phyloP scores from a whole-genome alignment of 306 rosid genomes.

The Nissolia schottii region DNA sequence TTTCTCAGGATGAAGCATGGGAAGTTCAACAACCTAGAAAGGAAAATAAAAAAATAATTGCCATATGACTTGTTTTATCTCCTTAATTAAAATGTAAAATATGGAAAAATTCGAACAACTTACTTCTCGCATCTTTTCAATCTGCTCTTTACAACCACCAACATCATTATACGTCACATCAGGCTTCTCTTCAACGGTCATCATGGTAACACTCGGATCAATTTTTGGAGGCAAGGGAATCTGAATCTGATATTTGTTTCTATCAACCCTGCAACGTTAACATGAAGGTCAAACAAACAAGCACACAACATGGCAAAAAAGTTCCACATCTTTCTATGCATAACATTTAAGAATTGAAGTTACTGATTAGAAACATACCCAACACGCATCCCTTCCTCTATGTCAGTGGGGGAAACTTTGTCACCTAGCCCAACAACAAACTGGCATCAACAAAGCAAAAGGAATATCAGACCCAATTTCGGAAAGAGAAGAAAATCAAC shows the following conservation, averaged over 20 bases:
- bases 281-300: conserved; percentile 27
- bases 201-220: conserved; percentile 98
- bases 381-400: conserved; percentile 99
- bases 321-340: not conserved
- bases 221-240: conserved; percentile 98
- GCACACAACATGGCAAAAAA: not conserved
- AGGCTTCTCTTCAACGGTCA: conserved; percentile 98
- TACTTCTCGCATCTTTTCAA: conserved; percentile 97
- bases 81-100: not conserved
- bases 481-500: not conserved
- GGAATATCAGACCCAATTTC: conserved; percentile 25
- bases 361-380: conserved; percentile 61
- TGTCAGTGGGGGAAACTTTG: conserved; percentile 98
- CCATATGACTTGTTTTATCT: not conserved
- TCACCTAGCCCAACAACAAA: conserved; percentile 99
- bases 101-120: not conserved
- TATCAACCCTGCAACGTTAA: conserved; percentile 71
- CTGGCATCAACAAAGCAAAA: conserved; percentile 43
- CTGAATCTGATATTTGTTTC: conserved; percentile 97
- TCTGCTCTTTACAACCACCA: conserved; percentile 98
- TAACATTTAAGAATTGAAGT: not conserved
- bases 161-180: conserved; percentile 98
- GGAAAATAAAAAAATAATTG: conserved; percentile 9
- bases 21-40: conserved; percentile 92
- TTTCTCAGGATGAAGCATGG: conserved; percentile 99